A percentile compares a stretch with the other conserved stretches of the same genome.
Conservation (phyloP, 306 rosid genomes). For the Comarum palustre region DNA sequence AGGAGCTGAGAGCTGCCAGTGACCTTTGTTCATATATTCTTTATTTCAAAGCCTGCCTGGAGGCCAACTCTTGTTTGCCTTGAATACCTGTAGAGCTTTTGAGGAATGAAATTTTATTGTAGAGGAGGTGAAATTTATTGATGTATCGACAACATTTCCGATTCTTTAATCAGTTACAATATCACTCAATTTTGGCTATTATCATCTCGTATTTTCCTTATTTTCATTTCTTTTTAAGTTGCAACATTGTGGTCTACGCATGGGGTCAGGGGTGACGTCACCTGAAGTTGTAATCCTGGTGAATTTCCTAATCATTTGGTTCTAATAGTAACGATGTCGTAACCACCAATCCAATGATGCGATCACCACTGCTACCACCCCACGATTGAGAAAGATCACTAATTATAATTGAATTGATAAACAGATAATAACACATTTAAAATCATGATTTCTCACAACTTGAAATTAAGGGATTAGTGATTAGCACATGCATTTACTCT, state of each 20-base stretch:
- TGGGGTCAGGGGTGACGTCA: too few species aligned
- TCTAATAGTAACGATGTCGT: too few species aligned
- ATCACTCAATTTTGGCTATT: not conserved
- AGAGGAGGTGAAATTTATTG: conserved; percentile 9
- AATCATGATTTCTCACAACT: too few species aligned
- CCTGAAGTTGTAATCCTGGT: too few species aligned
- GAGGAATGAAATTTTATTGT: conserved; percentile 5
- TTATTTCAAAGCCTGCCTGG: conserved; percentile 4
- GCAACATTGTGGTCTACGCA: not conserved
- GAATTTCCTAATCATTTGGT: too few species aligned
- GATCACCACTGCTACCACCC: too few species aligned
- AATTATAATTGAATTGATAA: too few species aligned
- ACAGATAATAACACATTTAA: too few species aligned
- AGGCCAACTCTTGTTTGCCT: not conserved
- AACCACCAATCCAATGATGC: too few species aligned
- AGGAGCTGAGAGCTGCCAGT: conserved; percentile 20
- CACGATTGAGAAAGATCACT: too few species aligned
- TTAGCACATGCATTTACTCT: too few species aligned
- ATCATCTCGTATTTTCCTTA: not conserved
- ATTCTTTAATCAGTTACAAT: conserved; percentile 18
- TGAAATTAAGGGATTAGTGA: too few species aligned
- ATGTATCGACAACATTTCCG: not conserved
- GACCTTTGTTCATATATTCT: conserved; percentile 2
- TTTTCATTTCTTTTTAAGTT: not conserved
- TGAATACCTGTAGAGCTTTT: not conserved